Base-by-base conservation (phyloP, 768 basidiomycete genomes). In the Calocera cornea region DNA sequence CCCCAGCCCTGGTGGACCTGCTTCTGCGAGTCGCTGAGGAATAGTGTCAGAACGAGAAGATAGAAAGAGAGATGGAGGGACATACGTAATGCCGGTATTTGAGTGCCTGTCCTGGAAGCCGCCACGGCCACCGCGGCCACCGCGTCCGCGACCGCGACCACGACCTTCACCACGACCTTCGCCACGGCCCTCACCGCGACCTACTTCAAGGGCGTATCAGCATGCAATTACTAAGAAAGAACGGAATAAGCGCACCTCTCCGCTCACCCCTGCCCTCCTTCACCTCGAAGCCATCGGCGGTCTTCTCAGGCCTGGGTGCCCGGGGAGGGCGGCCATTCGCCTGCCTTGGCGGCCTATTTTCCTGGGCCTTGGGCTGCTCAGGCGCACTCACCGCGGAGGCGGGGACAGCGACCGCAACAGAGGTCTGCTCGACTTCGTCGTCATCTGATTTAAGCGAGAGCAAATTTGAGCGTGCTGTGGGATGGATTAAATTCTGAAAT, bases 1-100 rank as follows among this genome's bases (percentile, higher is more conserved):
- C 95, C 95, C 95, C 95, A 98, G 71, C 87, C 88, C 75, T 92
- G 89, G 76, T 92, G 89, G 73, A 95, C 79, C 81, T 92, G 92
- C 84, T 97, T 98, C 72, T 94, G 90, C 50, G 91, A 88, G 79
- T 98, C 95, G 76, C 91, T 94, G 72, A 66, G 68, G n/a, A 67
- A 69, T 69, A 63, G 68, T 68, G 67, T 67, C 14, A 10, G 33
- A 64, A 64, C 54, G 68, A 41, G 64, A 44, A 19, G 36, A 34
- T 67, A n/a, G 19, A 34, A 34, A 29, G 63, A 69, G 11, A 68
- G 47, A 64, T 38, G n/a, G n/a, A n/a, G n/a, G n/a, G n/a, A 69
- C 74, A 64, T 68, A 74, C 74, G 70, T 69, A 79, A 88, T 89
- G 76, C 89, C 92, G 41, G 92, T 92, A 74, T 83, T 84, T 73